Conservation (phyloP, 2,329 filamentous ascomycete genomes). For the Zalaria sp. region DNA sequence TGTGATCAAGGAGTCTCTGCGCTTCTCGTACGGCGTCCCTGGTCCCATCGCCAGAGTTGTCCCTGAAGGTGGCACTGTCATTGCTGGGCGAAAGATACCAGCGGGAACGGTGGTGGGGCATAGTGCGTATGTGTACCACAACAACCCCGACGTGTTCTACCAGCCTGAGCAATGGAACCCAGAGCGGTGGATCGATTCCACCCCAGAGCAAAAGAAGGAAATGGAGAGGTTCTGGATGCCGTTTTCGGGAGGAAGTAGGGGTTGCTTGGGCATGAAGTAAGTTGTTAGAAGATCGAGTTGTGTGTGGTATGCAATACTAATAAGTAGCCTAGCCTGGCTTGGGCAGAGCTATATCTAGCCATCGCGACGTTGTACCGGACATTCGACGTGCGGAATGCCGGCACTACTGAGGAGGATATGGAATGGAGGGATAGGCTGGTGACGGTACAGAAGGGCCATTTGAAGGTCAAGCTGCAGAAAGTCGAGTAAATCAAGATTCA, state of each 20-base stretch:
- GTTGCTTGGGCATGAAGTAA: not conserved
- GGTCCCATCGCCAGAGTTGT: not conserved
- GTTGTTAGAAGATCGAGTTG: not conserved
- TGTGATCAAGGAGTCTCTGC: not conserved
- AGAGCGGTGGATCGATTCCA: not conserved
- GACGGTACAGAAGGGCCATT: not conserved
- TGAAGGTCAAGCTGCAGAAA: not conserved
- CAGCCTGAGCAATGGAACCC: not conserved
- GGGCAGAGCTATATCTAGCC: not conserved
- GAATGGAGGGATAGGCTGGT: not conserved
- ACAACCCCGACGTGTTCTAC: not conserved
- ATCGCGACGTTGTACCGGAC: not conserved
- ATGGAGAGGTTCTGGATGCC: not conserved
- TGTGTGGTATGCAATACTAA: not conserved
- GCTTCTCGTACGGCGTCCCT: not conserved
- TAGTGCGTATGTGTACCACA: not conserved
- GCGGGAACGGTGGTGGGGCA: not conserved
- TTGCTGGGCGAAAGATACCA: not conserved
- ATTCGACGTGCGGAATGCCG: not conserved
- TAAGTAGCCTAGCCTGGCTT: not conserved
- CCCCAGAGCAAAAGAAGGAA: not conserved
- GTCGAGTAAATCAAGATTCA: too few relatives aligned
- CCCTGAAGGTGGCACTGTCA: not conserved
- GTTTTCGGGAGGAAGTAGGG: not conserved
- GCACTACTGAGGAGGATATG: not conserved